These are phyloP conservation scores for Protomyces gravidus DNA, from an alignment of 1,139 yeast genomes.

Conservation along the genomic window DNA sequence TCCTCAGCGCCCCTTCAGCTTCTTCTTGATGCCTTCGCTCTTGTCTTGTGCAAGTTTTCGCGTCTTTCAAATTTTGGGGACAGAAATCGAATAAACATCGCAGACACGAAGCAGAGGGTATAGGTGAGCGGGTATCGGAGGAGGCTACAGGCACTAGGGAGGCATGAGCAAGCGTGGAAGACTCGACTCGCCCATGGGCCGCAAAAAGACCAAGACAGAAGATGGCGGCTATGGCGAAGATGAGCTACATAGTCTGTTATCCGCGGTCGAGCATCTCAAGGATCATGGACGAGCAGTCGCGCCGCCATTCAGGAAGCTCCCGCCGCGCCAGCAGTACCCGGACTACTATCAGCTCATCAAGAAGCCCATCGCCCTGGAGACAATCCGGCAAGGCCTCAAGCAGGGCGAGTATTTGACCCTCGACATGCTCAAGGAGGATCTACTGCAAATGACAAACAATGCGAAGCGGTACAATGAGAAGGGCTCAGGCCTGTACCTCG, in stretches of 20 bases:
- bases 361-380: conserved; percentile 42
- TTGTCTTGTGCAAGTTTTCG: too few relatives aligned
- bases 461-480: conserved; percentile 87
- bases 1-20: too few relatives aligned
- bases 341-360: conserved; percentile 65
- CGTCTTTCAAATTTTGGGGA: too few relatives aligned
- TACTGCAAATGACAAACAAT: conserved; percentile 73
- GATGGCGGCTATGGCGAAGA: conserved; percentile 7
- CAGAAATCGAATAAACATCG: too few relatives aligned
- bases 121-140: too few relatives aligned
- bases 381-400: conserved; percentile 35
- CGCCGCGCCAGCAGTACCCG: conserved; percentile 71
- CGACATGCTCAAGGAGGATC: conserved; percentile 63
- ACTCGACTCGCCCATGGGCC: conserved; percentile 11
- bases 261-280: conserved; percentile 22
- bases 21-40: too few relatives aligned
- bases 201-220: conserved; percentile 21
- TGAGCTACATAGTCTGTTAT: conserved; percentile 1
- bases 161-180: conserved; percentile 3
- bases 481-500: conserved; percentile 75
- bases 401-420: conserved; percentile 36
- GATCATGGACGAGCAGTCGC: conserved; percentile 33
- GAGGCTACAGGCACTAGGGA: too few relatives aligned
- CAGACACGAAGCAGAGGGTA: too few relatives aligned
- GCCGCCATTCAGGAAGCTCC: conserved; percentile 61